Evolutionary conservation across 257 asterid species (phyloP).

Genomic region (Perilla frutescens): DNA sequence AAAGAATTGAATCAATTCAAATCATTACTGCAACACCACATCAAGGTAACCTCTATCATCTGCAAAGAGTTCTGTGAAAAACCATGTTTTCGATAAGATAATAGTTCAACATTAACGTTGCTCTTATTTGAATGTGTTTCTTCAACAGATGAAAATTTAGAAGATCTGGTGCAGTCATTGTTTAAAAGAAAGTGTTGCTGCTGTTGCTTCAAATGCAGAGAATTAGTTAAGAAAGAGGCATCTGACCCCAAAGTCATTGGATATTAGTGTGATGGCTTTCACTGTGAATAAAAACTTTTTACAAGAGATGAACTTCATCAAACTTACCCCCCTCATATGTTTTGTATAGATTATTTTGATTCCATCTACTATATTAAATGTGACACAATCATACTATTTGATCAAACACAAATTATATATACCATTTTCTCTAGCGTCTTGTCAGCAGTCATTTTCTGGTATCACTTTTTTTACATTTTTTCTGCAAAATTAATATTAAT

Average conservation of each 20-base stretch:
- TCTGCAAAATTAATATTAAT: too few species aligned
- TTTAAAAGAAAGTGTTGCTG: not conserved
- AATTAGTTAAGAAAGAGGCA: not conserved
- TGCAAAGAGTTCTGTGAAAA: too few species aligned
- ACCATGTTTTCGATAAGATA: too few species aligned
- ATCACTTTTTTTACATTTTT: too few species aligned
- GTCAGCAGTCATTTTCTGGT: too few species aligned
- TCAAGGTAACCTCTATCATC: slow-evolving; percentile 15
- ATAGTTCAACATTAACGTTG: too few species aligned
- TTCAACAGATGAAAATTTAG: slow-evolving; percentile 26
- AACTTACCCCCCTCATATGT: not conserved
- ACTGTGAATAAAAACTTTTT: slow-evolving; percentile 29
- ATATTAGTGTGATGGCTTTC: slow-evolving; percentile 51
- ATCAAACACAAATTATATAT: too few species aligned
- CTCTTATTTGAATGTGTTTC: not conserved
- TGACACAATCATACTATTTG: too few species aligned
- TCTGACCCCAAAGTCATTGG: slow-evolving; percentile 41
- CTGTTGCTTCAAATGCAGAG: not conserved
- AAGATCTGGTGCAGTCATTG: not conserved
- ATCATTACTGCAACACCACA: slow-evolving; percentile 11
- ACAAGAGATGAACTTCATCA: not conserved
- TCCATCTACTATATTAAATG: not conserved
- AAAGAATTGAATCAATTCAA: not conserved
- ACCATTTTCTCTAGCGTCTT: too few species aligned
- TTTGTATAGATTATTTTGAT: not conserved